These are phyloP conservation scores for Bipolaris gigantea DNA, from an alignment of 2,329 filamentous ascomycete species.

Conservation along the genomic window DNA sequence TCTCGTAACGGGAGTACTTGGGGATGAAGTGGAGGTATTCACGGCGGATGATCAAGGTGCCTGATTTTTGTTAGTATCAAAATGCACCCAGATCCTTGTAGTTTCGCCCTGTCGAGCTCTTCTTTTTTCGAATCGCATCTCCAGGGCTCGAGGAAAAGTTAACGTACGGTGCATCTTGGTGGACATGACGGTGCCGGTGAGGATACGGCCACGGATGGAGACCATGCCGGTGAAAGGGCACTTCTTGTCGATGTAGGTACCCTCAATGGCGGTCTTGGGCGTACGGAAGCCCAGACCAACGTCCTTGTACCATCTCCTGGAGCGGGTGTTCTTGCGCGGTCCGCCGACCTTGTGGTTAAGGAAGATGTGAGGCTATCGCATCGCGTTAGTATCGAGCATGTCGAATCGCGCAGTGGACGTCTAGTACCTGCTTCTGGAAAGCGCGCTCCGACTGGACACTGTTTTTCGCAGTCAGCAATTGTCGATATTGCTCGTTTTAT, in stretches of 20 bases:
- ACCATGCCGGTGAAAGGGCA: slow-evolving; percentile 99
- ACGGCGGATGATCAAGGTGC: slow-evolving; percentile 94
- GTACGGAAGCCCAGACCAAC: slow-evolving; percentile 99
- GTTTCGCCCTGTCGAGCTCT: neutral
- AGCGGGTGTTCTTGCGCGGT: slow-evolving; percentile 47
- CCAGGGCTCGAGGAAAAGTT: neutral
- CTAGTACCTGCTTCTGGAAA: slow-evolving; percentile 77
- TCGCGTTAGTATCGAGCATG: slow-evolving; percentile 35
- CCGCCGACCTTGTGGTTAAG: slow-evolving; percentile 92
- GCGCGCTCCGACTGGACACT: slow-evolving; percentile 99
- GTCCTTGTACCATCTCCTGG: slow-evolving; percentile 97
- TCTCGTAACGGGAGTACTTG: slow-evolving; percentile 99
- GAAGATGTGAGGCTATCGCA: slow-evolving; percentile 95
- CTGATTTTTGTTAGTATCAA: slow-evolving; percentile 26
- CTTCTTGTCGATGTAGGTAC: slow-evolving; percentile 99
- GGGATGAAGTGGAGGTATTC: slow-evolving; percentile 99
- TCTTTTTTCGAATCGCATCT: neutral
- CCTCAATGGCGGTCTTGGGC: slow-evolving; percentile 98
- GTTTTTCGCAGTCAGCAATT: slow-evolving; percentile 56
- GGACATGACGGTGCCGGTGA: slow-evolving; percentile 97
- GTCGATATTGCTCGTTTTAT: slow-evolving; percentile 5
- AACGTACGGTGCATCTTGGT: slow-evolving; percentile 97
- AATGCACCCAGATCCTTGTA: slow-evolving; percentile 13
- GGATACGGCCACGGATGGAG: slow-evolving; percentile 99
- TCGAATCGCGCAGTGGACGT: slow-evolving; percentile 18